Evolutionary conservation across 441 rosid genomes (phyloP).

Genomic region (Corymbia citriodora): DNA sequence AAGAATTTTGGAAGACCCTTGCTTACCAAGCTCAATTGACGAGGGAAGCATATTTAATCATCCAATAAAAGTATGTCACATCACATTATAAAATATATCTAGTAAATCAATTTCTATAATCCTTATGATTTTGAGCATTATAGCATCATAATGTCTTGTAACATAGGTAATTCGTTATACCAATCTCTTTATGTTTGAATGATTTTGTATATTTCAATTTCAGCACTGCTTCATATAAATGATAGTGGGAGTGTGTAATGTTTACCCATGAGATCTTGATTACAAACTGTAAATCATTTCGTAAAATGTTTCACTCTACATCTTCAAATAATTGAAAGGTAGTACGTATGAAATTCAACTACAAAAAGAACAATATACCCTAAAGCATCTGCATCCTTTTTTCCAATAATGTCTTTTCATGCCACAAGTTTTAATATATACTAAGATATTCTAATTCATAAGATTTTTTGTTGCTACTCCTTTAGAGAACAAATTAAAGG

Average conservation of each 20-base stretch:
- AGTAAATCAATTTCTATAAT: not conserved
- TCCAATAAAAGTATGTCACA: not conserved
- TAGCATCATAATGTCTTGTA: not conserved
- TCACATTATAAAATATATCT: not conserved
- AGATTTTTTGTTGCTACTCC: not conserved
- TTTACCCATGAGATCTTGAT: not conserved
- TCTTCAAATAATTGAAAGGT: not conserved
- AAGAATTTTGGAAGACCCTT: not conserved
- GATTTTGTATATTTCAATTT: not conserved
- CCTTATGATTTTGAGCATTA: not conserved
- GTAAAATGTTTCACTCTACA: not conserved
- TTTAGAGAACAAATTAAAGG: not conserved
- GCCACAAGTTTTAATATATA: not conserved
- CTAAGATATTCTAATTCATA: not conserved
- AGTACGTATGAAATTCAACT: not conserved
- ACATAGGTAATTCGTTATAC: not conserved
- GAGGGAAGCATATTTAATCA: not conserved
- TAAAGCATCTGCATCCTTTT: not conserved
- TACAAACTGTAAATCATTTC: not conserved
- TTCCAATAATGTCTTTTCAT: not conserved
- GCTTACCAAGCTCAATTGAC: not conserved
- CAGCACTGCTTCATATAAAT: not conserved
- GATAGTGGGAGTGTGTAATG: not conserved
- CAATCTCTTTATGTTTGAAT: not conserved
- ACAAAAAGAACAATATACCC: not conserved